Conservation (phyloP, 345 rosid genomes). For the Citrus inodora region DNA sequence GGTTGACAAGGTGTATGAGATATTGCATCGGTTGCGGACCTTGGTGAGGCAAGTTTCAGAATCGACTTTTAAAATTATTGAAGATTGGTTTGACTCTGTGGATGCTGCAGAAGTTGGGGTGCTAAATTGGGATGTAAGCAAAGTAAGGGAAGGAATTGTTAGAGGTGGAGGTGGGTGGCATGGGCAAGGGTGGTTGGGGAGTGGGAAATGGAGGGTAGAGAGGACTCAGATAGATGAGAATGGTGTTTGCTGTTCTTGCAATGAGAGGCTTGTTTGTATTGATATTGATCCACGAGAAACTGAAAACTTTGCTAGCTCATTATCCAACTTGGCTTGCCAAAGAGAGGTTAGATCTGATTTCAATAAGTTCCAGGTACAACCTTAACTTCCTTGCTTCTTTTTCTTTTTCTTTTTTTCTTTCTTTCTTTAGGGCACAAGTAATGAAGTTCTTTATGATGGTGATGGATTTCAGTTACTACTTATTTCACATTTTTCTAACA, state of each 20-base stretch:
- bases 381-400: background rate
- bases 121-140: slow-evolving; percentile 53
- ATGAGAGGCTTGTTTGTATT: slow-evolving; percentile 81
- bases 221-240: slow-evolving; percentile 65
- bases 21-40: slow-evolving; percentile 68
- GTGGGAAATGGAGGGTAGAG: slow-evolving; percentile 66
- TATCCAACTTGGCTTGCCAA: slow-evolving; percentile 60
- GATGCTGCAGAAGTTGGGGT: slow-evolving; percentile 53
- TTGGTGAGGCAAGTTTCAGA: slow-evolving; percentile 73
- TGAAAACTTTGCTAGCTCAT: slow-evolving; percentile 61
- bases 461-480: background rate
- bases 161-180: slow-evolving; percentile 99
- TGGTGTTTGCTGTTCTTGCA: slow-evolving; percentile 69
- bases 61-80: slow-evolving; percentile 46
- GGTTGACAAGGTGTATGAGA: slow-evolving; percentile 66
- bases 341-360: slow-evolving; percentile 62
- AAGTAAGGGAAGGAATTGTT: slow-evolving; percentile 53
- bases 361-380: slow-evolving; percentile 56
- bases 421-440: background rate
- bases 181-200: slow-evolving; percentile 93
- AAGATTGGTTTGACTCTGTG: slow-evolving; percentile 74
- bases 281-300: slow-evolving; percentile 91
- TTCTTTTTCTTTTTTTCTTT: background rate
- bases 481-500: background rate
- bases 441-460: background rate